Evolutionary conservation across 106 monocot species (phyloP).

Genomic region (Apostasia ramifera): DNA sequence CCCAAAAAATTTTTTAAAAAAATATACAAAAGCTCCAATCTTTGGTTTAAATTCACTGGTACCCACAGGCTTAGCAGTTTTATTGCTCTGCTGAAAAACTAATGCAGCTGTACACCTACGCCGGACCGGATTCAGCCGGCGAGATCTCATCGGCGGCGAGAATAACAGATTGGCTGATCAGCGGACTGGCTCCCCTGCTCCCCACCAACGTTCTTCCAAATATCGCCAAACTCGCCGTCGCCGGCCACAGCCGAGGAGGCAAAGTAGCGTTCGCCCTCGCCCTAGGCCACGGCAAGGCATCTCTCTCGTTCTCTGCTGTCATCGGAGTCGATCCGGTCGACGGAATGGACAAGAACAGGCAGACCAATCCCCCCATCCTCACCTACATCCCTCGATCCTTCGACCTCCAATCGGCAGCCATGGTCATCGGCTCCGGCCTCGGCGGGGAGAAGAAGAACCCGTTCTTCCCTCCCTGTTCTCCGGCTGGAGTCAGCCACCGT

Average conservation of each 20-base stretch:
- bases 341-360: conserved; percentile 56
- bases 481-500: conserved; percentile 66
- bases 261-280: conserved; percentile 75
- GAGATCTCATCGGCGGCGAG: conserved; percentile 52
- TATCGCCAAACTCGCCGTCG: conserved; percentile 32
- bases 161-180: conserved; percentile 43
- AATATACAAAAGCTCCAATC: too few species aligned
- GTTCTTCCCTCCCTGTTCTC: conserved; percentile 71
- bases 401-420: conserved; percentile 23
- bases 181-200: conserved; percentile 22
- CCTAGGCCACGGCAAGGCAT: conserved; percentile 19
- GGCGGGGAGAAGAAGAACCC: conserved; percentile 42
- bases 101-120: conserved; percentile 42
- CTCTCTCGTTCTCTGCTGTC: conserved; percentile 44
- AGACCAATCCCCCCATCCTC: conserved; percentile 65
- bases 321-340: conserved; percentile 83
- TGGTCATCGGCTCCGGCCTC: conserved; percentile 69
- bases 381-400: conserved; percentile 53
- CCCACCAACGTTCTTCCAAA: conserved; percentile 27
- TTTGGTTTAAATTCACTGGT: too few species aligned
- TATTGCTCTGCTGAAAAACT: background rate
- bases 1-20: too few species aligned
- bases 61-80: too few species aligned
- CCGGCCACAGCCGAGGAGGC: conserved; percentile 82
- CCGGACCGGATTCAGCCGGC: conserved; percentile 55